Percentiles rank a stretch among this genome's conserved stretches.
These are phyloP conservation scores for Pyrenochaeta sp. DNA, from an alignment of 2,329 filamentous ascomycete genomes.

Conservation along the genomic window DNA sequence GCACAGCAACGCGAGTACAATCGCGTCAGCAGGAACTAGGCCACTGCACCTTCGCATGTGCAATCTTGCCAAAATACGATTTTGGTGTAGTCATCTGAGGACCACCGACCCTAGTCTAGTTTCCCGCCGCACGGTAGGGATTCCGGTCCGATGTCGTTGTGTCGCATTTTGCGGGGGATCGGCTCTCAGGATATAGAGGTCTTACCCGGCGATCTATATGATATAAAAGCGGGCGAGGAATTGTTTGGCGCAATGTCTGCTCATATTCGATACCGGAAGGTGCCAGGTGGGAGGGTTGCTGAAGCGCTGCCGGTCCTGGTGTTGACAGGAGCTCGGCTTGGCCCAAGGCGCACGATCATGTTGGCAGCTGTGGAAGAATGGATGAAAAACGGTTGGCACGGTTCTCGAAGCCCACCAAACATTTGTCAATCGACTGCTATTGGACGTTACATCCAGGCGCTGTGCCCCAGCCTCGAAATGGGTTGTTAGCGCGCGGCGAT, in stretches of 20 bases:
- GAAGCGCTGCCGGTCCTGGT: not conserved
- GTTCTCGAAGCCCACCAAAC: constrained; percentile 14
- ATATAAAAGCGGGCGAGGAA: not conserved
- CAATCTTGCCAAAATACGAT: constrained; percentile 5
- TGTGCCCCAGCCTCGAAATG: not conserved
- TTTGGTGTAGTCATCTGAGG: constrained; percentile 11
- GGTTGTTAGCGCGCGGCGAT: not conserved
- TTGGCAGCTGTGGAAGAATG: constrained; percentile 6
- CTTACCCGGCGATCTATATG: not conserved
- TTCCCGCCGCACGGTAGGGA: constrained; percentile 15
- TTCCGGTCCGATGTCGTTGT: constrained; percentile 27
- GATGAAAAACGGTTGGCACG: constrained; percentile 12
- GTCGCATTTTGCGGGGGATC: constrained; percentile 37
- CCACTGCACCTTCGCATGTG: constrained; percentile 4
- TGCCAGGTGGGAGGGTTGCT: not conserved
- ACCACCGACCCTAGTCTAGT: constrained; percentile 24
- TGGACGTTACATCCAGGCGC: constrained; percentile 6
- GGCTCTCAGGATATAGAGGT: constrained; percentile 17
- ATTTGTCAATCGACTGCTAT: not conserved
- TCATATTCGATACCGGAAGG: not conserved
- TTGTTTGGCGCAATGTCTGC: not conserved
- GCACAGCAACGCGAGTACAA: constrained; percentile 7
- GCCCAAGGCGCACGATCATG: not conserved
- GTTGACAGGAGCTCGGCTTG: not conserved
- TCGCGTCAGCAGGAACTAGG: constrained; percentile 12